Evolutionary conservation across 305 asterid genomes (phyloP).

Genomic region (Fraxinus greggii): DNA sequence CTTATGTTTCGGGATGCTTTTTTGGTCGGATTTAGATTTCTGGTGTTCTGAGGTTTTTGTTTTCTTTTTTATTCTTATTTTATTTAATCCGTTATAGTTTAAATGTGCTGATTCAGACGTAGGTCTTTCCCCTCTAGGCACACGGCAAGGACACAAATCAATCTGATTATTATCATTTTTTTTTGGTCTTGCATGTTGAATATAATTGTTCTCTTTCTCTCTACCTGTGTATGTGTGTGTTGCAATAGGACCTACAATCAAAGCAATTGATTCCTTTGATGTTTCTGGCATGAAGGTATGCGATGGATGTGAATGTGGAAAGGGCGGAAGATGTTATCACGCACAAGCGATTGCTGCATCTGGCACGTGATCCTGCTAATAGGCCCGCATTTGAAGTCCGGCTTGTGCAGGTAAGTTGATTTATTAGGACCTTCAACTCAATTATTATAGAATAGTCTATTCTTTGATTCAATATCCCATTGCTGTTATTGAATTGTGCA

Average conservation of each 20-base stretch:
- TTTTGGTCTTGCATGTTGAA: not conserved
- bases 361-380: constrained; percentile 84
- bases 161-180: not conserved
- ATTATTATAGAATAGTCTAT: not conserved
- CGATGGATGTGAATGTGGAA: constrained; percentile 87
- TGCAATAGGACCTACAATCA: not conserved
- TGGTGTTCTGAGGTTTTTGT: not conserved
- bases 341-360: constrained; percentile 76
- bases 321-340: constrained; percentile 95
- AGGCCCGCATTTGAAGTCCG: constrained; percentile 93
- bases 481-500: not conserved
- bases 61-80: not conserved
- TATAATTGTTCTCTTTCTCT: not conserved
- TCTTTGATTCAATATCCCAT: not conserved
- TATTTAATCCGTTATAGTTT: not conserved
- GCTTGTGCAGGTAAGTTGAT: constrained; percentile 72
- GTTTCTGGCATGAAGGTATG: constrained; percentile 64
- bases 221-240: not conserved
- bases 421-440: not conserved
- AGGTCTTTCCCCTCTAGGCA: not conserved
- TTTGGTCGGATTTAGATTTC: not conserved
- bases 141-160: not conserved
- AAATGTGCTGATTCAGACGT: not conserved
- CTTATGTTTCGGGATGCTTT: not conserved
- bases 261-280: constrained; percentile 19